Conservation (phyloP, 2,329 filamentous ascomycete genomes). For the Hortaea sp. region DNA sequence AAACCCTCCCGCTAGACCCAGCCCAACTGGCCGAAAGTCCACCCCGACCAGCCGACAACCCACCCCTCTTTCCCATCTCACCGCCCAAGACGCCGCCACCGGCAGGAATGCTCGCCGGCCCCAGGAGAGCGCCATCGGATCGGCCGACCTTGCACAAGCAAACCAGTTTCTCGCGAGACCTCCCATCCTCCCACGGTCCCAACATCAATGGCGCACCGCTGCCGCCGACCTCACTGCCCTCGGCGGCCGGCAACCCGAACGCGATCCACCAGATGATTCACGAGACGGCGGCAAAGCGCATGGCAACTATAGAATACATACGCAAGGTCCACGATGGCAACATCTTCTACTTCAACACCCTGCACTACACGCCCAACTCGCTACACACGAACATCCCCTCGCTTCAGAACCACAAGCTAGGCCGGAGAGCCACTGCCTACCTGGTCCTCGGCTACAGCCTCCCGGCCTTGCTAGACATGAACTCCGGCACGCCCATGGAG, state of each 20-base stretch:
- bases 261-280: conserved; percentile 60
- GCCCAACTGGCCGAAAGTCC: background rate
- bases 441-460: conserved; percentile 86
- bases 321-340: conserved; percentile 88
- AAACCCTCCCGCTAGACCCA: conserved; percentile 7
- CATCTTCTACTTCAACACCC: conserved; percentile 96
- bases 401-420: conserved; percentile 73
- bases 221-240: conserved; percentile 7
- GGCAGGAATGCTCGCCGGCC: conserved; percentile 5
- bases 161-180: conserved; percentile 15
- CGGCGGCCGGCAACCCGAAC: conserved; percentile 32
- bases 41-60: background rate
- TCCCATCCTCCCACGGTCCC: conserved; percentile 10
- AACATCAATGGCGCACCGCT: conserved; percentile 10
- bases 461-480: conserved; percentile 79
- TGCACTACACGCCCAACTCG: conserved; percentile 78
- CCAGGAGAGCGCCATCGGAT: conserved; percentile 6
- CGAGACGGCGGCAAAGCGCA: conserved; percentile 80
- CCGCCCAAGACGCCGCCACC: background rate
- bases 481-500: conserved; percentile 62
- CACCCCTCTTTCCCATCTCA: conserved; percentile 4
- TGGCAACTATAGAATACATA: conserved; percentile 87
- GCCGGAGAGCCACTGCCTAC: conserved; percentile 85
- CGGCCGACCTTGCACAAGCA: conserved; percentile 12
- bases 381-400: conserved; percentile 66